A percentile compares a stretch with the other conserved stretches of the same genome.
Conservation (phyloP, 148 eudicot genomes). For the Limonium bicolor region DNA sequence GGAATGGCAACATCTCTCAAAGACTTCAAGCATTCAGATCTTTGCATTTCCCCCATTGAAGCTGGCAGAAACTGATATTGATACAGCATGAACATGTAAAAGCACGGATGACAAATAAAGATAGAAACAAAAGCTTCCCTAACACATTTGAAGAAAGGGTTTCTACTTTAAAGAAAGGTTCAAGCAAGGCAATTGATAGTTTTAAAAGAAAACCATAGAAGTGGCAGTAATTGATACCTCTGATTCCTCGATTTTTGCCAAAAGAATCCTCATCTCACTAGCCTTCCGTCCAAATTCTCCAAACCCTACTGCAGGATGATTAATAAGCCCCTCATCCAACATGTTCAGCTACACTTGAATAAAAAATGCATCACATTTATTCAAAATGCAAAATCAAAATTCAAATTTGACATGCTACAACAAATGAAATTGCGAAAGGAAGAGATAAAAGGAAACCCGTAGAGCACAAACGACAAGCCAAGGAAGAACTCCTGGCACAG, state of each 20-base stretch:
- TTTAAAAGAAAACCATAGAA: too few species aligned
- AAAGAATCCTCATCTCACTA: slow-evolving; percentile 73
- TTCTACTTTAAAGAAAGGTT: too few species aligned
- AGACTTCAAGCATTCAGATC: slow-evolving; percentile 87
- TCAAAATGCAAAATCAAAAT: background rate
- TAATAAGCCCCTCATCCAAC: slow-evolving; percentile 97
- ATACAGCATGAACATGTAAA: slow-evolving; percentile 4
- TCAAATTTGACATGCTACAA: background rate
- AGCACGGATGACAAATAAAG: background rate
- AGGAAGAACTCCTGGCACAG: background rate
- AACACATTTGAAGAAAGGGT: too few species aligned
- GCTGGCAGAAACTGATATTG: slow-evolving; percentile 64
- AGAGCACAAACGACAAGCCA: background rate
- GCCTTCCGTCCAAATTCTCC: slow-evolving; percentile 92
- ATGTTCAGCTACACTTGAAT: slow-evolving; percentile 93
- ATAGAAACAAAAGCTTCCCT: background rate
- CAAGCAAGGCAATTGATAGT: too few species aligned
- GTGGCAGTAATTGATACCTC: slow-evolving; percentile 46
- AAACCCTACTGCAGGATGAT: slow-evolving; percentile 89
- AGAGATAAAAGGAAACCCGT: background rate
- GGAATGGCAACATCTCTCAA: slow-evolving; percentile 72
- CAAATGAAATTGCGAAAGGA: background rate
- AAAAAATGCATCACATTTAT: slow-evolving; percentile 14
- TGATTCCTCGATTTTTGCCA: slow-evolving; percentile 95
- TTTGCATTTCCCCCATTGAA: slow-evolving; percentile 69